Percentiles rank a stretch among this genome's conserved stretches.
Evolutionary conservation across 352 stramenopile genomes (phyloP).

Genomic region (Phytophthora hybrid): DNA sequence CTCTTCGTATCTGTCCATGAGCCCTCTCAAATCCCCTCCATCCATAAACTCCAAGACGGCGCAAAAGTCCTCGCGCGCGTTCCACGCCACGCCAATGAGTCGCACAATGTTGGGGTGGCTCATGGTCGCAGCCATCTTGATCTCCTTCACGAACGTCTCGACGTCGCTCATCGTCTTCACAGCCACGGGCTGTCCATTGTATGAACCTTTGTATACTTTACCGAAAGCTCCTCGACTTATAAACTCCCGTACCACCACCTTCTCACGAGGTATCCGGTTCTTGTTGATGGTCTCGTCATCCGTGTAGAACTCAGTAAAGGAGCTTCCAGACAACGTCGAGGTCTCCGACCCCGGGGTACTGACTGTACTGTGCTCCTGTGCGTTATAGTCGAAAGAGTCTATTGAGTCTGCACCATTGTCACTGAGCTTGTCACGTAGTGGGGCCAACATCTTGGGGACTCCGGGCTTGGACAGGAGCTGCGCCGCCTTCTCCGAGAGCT

Average conservation of each 20-base stretch:
- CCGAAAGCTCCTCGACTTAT: conserved; percentile 70
- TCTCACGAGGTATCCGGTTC: conserved; percentile 62
- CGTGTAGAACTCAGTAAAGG: conserved; percentile 22
- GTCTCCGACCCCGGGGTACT: conserved; percentile 20
- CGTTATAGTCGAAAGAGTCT: background rate
- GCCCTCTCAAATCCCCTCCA: conserved; percentile 35
- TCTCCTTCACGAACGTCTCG: conserved; percentile 69
- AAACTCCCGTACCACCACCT: conserved; percentile 52
- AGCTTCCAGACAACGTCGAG: conserved; percentile 9
- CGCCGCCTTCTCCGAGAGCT: conserved; percentile 18
- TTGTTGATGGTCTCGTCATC: conserved; percentile 46
- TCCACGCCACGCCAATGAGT: conserved; percentile 66
- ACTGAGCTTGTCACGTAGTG: conserved; percentile 22
- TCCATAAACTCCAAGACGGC: conserved; percentile 55
- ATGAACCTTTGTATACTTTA: conserved; percentile 61
- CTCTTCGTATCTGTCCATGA: conserved; percentile 66
- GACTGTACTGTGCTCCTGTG: background rate
- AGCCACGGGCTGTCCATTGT: conserved; percentile 57
- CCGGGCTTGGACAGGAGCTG: conserved; percentile 25
- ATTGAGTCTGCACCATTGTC: background rate
- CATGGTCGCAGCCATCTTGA: conserved; percentile 65
- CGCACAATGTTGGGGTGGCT: conserved; percentile 48
- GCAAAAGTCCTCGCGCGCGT: conserved; percentile 47
- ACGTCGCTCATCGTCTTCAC: conserved; percentile 73
- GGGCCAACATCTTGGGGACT: conserved; percentile 20